A percentile compares a stretch with the other conserved stretches of the same genome.
phyloP scores from a whole-genome alignment of 208 protist species.

The Leishmania guyanensis region DNA sequence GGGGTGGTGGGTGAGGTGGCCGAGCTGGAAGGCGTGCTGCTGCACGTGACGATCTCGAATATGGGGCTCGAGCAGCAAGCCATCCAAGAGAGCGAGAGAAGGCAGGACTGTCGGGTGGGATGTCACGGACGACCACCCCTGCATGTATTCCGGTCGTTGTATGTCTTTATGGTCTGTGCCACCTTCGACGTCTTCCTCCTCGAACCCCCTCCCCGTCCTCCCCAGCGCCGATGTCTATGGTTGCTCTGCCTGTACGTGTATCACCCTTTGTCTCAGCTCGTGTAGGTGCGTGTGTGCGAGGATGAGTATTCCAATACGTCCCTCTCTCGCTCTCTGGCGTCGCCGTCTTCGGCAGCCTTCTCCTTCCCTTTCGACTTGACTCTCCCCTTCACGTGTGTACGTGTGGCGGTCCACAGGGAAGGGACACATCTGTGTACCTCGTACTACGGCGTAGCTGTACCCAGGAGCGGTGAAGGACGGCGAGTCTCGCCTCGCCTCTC shows the following conservation, averaged over 20 bases:
- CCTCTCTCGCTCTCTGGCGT: not conserved
- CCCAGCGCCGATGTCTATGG: not conserved
- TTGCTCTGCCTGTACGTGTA: conserved; percentile 11
- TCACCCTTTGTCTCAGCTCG: conserved; percentile 5
- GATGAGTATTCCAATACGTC: not conserved
- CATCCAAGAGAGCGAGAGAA: not conserved
- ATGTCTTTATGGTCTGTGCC: not conserved
- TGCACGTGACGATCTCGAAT: not conserved
- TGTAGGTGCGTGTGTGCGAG: conserved; percentile 2
- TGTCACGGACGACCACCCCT: too few species aligned
- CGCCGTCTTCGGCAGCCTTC: not conserved
- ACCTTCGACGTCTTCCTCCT: not conserved
- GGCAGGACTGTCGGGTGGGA: not conserved
- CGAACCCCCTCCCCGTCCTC: not conserved
- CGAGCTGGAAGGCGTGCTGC: not conserved
- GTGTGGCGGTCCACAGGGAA: not conserved
- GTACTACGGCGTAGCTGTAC: not conserved
- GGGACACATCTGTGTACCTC: not conserved
- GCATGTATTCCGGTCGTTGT: not conserved
- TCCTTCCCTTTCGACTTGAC: not conserved
- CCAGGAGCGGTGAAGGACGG: not conserved
- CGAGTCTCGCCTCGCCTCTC: not conserved
- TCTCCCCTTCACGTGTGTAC: not conserved
- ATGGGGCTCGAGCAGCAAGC: too few species aligned
- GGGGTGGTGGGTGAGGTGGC: too few species aligned